These are phyloP conservation scores for Pseudoneurospora amorphoporcata DNA, from an alignment of 495 filamentous ascomycete genomes.

Conservation along the genomic window DNA sequence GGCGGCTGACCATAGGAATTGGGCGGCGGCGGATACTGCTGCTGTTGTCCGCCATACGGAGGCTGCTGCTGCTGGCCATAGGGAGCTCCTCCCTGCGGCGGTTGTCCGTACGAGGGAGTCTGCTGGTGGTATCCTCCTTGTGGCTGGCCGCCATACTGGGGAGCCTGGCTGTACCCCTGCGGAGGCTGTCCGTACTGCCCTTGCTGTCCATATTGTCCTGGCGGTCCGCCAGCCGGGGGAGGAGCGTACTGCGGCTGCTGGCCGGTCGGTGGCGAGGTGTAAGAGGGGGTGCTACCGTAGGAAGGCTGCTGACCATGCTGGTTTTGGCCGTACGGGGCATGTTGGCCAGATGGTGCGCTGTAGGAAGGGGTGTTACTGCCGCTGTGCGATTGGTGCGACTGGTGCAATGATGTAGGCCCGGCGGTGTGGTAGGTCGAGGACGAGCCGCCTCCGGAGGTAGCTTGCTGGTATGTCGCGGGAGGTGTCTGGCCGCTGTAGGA, in stretches of 20 bases:
- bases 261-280: slow-evolving; percentile 1
- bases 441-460: slow-evolving; percentile 5
- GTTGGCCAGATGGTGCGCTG: slow-evolving; percentile 3
- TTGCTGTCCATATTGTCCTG: slow-evolving; percentile 1
- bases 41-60: slow-evolving; percentile 8
- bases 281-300: slow-evolving; percentile 2
- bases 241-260: slow-evolving; percentile 10
- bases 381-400: slow-evolving; percentile 11
- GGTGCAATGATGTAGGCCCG: slow-evolving; percentile 5
- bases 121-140: slow-evolving; percentile 19
- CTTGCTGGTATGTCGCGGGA: slow-evolving; percentile 37
- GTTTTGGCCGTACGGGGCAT: slow-evolving; percentile 12
- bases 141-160: slow-evolving; percentile 11
- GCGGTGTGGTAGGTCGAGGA: slow-evolving; percentile 13
- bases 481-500: slow-evolving; percentile 40
- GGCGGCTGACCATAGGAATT: slow-evolving; percentile 3
- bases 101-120: slow-evolving; percentile 7
- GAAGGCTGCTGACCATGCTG: slow-evolving; percentile 2
- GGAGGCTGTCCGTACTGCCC: slow-evolving; percentile 14
- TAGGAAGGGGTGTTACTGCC: slow-evolving; percentile 11
- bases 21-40: background rate
- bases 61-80: slow-evolving; percentile 5
- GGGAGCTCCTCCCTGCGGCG: slow-evolving; percentile 1
- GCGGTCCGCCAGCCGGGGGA: background rate
- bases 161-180: slow-evolving; percentile 15